Conservation (phyloP, 2,329 filamentous ascomycete species). For the Pleoardoris graminearum region DNA sequence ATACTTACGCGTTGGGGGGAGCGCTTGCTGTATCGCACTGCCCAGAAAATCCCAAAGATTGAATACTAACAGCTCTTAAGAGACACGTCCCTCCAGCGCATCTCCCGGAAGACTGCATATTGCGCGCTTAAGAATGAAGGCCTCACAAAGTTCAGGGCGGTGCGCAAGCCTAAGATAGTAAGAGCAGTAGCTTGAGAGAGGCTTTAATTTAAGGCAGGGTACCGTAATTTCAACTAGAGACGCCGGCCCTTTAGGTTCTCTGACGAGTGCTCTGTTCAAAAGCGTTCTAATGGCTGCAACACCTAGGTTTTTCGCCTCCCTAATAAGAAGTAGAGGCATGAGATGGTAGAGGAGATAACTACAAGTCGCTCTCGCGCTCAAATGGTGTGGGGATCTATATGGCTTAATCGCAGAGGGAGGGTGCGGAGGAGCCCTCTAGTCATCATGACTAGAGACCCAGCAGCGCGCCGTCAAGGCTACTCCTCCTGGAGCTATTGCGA, state of each 20-base stretch:
- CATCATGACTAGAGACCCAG: conserved; percentile 16
- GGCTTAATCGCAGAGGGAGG: neutral
- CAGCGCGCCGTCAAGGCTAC: conserved; percentile 6
- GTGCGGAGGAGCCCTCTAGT: conserved; percentile 6
- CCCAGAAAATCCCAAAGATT: neutral
- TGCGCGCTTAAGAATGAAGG: neutral
- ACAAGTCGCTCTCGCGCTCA: neutral
- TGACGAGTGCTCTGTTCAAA: neutral
- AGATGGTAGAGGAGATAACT: neutral
- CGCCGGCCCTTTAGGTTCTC: neutral
- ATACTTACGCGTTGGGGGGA: neutral
- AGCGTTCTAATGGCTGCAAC: neutral
- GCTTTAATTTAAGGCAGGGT: neutral
- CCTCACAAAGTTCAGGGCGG: neutral
- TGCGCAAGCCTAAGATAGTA: neutral
- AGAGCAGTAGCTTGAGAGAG: neutral
- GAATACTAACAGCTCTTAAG: neutral
- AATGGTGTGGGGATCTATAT: neutral
- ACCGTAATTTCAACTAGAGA: neutral
- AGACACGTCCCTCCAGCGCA: neutral
- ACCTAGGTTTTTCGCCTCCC: neutral
- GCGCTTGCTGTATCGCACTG: neutral
- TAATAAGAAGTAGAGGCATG: neutral
- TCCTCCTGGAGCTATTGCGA: conserved; percentile 9
- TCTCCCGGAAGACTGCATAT: neutral